phyloP scores from a whole-genome alignment of 106 monocot genomes.

The Platanthera guangdongensis region DNA sequence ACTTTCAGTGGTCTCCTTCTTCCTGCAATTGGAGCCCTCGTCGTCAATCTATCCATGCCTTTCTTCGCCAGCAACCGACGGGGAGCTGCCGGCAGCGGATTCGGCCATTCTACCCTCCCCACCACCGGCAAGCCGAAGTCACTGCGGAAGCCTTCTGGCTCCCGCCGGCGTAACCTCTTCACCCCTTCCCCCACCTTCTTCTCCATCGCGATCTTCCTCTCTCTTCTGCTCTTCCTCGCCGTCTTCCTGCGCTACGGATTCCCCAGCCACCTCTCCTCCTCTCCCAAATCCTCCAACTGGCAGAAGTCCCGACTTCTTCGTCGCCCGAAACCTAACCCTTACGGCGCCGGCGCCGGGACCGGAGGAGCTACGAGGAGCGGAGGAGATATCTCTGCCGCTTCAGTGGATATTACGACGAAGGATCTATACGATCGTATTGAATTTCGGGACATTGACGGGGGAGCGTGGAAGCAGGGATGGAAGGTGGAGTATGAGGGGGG shows the following conservation, averaged over 20 bases:
- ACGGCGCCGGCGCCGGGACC: background rate
- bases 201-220: constrained; percentile 37
- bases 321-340: constrained; percentile 12
- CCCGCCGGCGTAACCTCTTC: constrained; percentile 14
- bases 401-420: constrained; percentile 88
- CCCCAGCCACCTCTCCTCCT: constrained; percentile 22
- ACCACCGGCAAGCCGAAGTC: constrained; percentile 22
- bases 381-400: constrained; percentile 19
- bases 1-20: no score
- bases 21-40: background rate
- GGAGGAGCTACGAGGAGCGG: background rate
- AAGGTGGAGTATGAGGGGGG: constrained; percentile 47
- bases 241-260: constrained; percentile 37
- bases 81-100: constrained; percentile 23
- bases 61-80: constrained; percentile 52
- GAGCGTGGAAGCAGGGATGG: constrained; percentile 98
- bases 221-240: constrained; percentile 54
- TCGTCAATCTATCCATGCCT: background rate
- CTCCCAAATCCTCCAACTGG: constrained; percentile 9
- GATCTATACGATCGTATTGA: constrained; percentile 88
- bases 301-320: constrained; percentile 14
- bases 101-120: constrained; percentile 35
- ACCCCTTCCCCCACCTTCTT: constrained; percentile 37
- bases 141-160: constrained; percentile 17
- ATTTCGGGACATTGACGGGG: constrained; percentile 75